Base-by-base conservation (phyloP, 2,329 filamentous ascomycete genomes). In the Diplodia sapinea region DNA sequence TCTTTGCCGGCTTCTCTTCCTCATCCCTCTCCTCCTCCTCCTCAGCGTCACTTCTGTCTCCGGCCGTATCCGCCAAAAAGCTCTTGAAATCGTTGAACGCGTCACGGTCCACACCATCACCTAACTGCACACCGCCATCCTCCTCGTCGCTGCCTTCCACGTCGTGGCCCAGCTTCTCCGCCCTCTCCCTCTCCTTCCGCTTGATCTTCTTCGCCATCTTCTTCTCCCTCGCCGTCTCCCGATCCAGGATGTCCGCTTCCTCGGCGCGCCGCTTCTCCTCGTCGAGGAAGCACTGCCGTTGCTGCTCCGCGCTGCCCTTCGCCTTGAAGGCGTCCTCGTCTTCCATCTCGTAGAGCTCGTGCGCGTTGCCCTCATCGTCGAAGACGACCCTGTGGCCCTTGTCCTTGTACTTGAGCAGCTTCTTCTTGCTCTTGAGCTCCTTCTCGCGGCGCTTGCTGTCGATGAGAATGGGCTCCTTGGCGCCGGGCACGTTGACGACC, bases 401-500 rank as follows among this genome's bases (percentile, higher is more conserved):
- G 75, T 93, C 92, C 83, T 93, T 96, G 83, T 92, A 91, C 77
- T 96, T 95, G 75, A 93, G 86, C 71, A 97, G 87, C 79, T 96
- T 91, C 85, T 97, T 97, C 85, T 97, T 98, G 23, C 92, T 96
- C 75, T 91, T 91, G 71, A 98, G 87, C n/a, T 97, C 86, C 82
- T 97, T 98, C 81, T 97, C 94, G 72, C 93, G 90, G 29, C 95
- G 92, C 79, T 98, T 96, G 13, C 93, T 97, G 82, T 99, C 95
- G 70, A 99, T 88, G 23, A 97, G 82, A 54, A 97, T 84, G 1
- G 92, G 87, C 33, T 91, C 87, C 54, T 84, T 82, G 70, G 86
- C 88, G 65, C 89, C 89, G 13, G 91, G 84, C 1, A 90, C 85
- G 49, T 86, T 80, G 59, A 97, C 84, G 2, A 89, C 73, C 66